Evolutionary conservation across 768 basidiomycete species (phyloP).

Genomic region (Boletus insuetus): DNA sequence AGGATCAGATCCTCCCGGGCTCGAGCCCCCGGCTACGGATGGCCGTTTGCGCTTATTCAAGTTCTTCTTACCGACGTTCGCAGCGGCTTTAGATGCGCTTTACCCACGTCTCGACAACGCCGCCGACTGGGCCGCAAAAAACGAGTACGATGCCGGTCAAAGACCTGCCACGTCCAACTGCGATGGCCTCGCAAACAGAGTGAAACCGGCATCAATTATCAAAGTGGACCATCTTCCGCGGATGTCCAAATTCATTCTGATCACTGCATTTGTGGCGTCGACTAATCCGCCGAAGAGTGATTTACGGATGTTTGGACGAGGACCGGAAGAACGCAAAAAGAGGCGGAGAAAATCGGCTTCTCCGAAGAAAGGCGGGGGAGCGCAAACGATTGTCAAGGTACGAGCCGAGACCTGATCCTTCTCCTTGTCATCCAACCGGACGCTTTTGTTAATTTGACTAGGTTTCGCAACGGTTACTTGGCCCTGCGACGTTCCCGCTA

Average conservation of each 20-base stretch:
- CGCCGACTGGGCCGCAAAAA: slow-evolving; percentile 53
- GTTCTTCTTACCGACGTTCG: slow-evolving; percentile 62
- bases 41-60: slow-evolving; percentile 63
- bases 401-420: not conserved
- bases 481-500: slow-evolving; percentile 74
- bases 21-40: slow-evolving; percentile 49
- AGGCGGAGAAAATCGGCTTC: slow-evolving; percentile 44
- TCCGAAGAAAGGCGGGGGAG: slow-evolving; percentile 33
- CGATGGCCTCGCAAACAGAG: not conserved
- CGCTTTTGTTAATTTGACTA: slow-evolving; percentile 22
- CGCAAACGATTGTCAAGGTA: slow-evolving; percentile 48
- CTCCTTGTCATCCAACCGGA: not conserved
- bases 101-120: slow-evolving; percentile 70
- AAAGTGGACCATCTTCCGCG: slow-evolving; percentile 47
- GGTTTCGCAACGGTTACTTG: slow-evolving; percentile 76
- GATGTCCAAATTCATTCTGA: slow-evolving; percentile 71
- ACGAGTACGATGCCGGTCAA: slow-evolving; percentile 40
- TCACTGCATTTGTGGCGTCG: slow-evolving; percentile 79
- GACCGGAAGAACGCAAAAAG: slow-evolving; percentile 60
- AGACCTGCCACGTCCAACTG: not conserved
- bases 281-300: slow-evolving; percentile 83
- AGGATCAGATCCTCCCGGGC: slow-evolving; percentile 21
- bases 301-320: slow-evolving; percentile 78
- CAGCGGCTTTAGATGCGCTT: slow-evolving; percentile 59
- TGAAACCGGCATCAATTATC: slow-evolving; percentile 7